Base-by-base conservation (phyloP, 768 basidiomycete genomes). In the Mrakia blollopis region DNA sequence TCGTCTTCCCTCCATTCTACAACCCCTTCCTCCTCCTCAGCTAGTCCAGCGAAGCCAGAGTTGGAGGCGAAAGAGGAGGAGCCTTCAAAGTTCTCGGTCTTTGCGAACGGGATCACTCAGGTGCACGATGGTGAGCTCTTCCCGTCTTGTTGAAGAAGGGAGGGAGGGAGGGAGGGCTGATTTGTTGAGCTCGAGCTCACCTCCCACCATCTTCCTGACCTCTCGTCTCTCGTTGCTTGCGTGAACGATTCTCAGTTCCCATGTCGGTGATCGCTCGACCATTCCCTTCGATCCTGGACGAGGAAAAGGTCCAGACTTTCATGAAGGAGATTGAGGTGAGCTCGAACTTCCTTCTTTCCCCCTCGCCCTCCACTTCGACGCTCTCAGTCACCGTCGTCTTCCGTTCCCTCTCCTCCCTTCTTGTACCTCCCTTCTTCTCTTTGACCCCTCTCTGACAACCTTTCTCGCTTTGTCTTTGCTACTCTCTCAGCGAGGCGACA, bases 181-280 rank as follows among this genome's bases (percentile, higher is more conserved):
- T 18, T 50, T 14, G 47, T 21, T 50, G 47, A 50, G 47, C 47
- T 50, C 47, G 25, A 60, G 50, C 41, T 75, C 37, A 44, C 25
- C 47, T 32, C n/a, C n/a, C 52, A 21, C 39, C 14, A 3, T 32
- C 11, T 63, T n/a, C n/a, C 61, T 32, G 54, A 16, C 47, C 1
- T 50, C 47, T 50, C 47, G 44, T 11, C 57, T 28, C 25, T n/a
- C 57, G 4, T 57, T 57, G 2, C 57, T 25, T 28, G 11, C 16
- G 11, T n/a, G n/a, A n/a, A n/a, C 32, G 0, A 0, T 57, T 0
- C n/a, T 18, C 63, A 78, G 83, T 85, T 0, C 83, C 84, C 10
- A 82, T 85, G 81, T 50, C 57, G 35, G 81, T 84, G 47, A 83
- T 85, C 74, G 80, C 80, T 44, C 79, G 84, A 18, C 84, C 84